Conservation (phyloP, 345 rosid species). For the Pistacia integerrima region DNA sequence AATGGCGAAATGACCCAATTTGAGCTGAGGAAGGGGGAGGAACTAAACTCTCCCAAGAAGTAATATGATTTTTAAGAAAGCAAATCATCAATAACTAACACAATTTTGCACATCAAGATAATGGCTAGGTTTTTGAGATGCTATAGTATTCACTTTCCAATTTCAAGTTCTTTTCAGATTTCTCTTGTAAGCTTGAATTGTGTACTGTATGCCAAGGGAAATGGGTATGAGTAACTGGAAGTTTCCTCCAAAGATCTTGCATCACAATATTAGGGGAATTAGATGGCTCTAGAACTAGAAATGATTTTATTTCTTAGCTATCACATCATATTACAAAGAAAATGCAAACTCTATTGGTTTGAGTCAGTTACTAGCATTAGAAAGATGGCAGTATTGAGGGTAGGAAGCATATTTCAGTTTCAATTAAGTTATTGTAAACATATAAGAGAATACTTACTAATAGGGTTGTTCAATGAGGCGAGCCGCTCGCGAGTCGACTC, state of each 20-base stretch:
- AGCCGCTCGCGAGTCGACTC: too few species aligned
- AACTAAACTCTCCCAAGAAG: too few species aligned
- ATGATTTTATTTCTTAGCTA: neutral
- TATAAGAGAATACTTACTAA: neutral
- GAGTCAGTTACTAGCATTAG: neutral
- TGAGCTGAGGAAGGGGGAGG: too few species aligned
- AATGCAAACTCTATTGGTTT: neutral
- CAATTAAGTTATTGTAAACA: neutral
- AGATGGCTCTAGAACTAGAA: neutral
- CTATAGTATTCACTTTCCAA: constrained; percentile 51
- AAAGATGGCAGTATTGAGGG: neutral
- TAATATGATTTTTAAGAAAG: too few species aligned
- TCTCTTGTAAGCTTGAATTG: constrained; percentile 95
- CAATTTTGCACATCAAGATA: too few species aligned
- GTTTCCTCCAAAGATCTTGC: constrained; percentile 98
- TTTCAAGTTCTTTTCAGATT: constrained; percentile 85
- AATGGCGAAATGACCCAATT: too few species aligned
- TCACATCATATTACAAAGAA: neutral
- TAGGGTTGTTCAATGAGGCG: too few species aligned
- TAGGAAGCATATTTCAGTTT: neutral
- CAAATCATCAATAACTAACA: too few species aligned
- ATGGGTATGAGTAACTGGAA: constrained; percentile 88
- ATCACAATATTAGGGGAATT: neutral
- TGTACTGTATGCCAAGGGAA: constrained; percentile 94
- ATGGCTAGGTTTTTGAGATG: neutral